A percentile compares a stretch with the other conserved stretches of the same genome.
Evolutionary conservation across 495 filamentous ascomycete genomes (phyloP).

Genomic region (Pseudomonodictys pantanalensis): DNA sequence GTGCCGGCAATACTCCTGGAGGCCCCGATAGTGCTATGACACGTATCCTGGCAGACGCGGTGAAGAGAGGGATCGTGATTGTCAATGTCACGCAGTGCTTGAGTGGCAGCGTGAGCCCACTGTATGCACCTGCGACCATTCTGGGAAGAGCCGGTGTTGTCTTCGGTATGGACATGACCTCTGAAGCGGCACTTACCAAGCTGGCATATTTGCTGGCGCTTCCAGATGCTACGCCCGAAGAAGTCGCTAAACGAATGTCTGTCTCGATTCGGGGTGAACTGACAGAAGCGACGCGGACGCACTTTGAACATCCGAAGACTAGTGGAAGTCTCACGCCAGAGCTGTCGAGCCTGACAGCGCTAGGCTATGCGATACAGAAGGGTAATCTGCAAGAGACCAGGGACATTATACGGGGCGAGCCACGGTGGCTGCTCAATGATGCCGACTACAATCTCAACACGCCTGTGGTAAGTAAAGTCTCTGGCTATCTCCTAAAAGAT

Average conservation of each 20-base stretch:
- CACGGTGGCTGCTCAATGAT: constrained; percentile 67
- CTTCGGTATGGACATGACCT: constrained; percentile 88
- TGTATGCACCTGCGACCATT: constrained; percentile 87
- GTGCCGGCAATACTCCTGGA: constrained; percentile 87
- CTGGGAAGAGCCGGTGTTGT: constrained; percentile 88
- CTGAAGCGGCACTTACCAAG: constrained; percentile 91
- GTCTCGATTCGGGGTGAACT: constrained; percentile 78
- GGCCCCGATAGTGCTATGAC: constrained; percentile 81
- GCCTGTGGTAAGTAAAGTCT: constrained; percentile 57
- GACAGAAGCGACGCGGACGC: constrained; percentile 62
- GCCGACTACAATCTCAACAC: constrained; percentile 89
- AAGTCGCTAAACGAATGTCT: constrained; percentile 71
- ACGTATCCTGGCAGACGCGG: constrained; percentile 72
- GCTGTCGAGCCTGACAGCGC: constrained; percentile 60
- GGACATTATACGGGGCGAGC: constrained; percentile 64
- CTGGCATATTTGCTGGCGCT: constrained; percentile 80
- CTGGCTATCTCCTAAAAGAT: constrained; percentile 24
- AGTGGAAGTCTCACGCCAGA: constrained; percentile 47
- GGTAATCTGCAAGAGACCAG: constrained; percentile 63
- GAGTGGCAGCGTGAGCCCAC: constrained; percentile 80
- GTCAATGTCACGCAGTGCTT: constrained; percentile 93
- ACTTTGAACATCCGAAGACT: constrained; percentile 68
- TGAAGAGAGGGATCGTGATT: constrained; percentile 77
- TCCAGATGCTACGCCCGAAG: constrained; percentile 56
- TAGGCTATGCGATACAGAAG: constrained; percentile 77